These are phyloP conservation scores for Picochlorum sp. DNA, from an alignment of 139 green algal species.

Conservation along the genomic window DNA sequence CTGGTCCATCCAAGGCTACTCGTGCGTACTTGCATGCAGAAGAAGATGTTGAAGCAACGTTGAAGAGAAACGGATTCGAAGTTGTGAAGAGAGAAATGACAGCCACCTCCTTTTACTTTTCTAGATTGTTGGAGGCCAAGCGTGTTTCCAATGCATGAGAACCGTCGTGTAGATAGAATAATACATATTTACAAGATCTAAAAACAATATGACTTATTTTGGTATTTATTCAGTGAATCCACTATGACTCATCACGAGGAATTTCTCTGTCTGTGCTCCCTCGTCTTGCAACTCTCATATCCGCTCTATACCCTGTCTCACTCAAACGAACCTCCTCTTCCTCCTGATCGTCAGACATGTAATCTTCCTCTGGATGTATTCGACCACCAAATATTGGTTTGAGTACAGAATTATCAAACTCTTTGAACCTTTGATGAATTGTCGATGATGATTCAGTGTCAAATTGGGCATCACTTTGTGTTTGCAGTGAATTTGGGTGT, in stretches of 20 bases:
- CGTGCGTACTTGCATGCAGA: constrained; percentile 95
- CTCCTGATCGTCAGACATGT: neutral
- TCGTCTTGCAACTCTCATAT: too few species aligned
- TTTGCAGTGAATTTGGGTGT: neutral
- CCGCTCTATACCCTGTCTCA: too few species aligned
- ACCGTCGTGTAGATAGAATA: too few species aligned
- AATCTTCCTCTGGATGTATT: neutral
- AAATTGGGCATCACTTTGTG: neutral
- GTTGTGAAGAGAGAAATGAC: constrained; percentile 90
- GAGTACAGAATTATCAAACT: constrained; percentile 29
- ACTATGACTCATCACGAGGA: too few species aligned
- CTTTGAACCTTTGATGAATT: constrained; percentile 32
- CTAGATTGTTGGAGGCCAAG: constrained; percentile 60
- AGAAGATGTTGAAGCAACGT: constrained; percentile 82
- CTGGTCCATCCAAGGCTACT: constrained; percentile 78
- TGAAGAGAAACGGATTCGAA: constrained; percentile 48
- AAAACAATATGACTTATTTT: too few species aligned
- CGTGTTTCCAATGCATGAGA: too few species aligned
- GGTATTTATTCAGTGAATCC: too few species aligned
- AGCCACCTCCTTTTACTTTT: constrained; percentile 97
- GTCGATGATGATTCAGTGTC: neutral
- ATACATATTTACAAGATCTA: too few species aligned
- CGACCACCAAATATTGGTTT: constrained; percentile 48
- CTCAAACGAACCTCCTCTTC: neutral
- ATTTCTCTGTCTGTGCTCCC: too few species aligned